Percentiles rank a stretch among this genome's conserved stretches.
phyloP scores from a whole-genome alignment of 2,329 filamentous ascomycete genomes.

The Gremmenia infestans region DNA sequence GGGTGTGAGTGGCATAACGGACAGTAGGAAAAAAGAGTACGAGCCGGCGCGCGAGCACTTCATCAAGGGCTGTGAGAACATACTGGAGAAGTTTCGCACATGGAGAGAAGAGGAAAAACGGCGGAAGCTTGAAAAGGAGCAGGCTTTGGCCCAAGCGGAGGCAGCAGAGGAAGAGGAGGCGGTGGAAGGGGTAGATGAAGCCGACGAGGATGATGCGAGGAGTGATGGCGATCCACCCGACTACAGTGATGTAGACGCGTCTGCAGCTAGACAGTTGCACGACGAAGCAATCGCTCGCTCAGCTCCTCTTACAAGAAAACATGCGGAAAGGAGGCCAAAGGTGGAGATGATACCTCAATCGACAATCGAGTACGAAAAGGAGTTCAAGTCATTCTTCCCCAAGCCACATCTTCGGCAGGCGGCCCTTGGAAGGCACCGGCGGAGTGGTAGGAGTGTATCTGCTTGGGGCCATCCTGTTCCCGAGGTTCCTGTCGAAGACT shows the following conservation, averaged over 20 bases:
- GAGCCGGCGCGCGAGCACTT: conserved; percentile 83
- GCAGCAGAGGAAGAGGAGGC: conserved; percentile 39
- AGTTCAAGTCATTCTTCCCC: conserved; percentile 82
- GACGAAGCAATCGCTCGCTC: conserved; percentile 34
- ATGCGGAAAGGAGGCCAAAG: conserved; percentile 33
- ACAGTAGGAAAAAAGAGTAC: conserved; percentile 79
- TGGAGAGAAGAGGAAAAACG: conserved; percentile 91
- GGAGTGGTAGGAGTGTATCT: conserved; percentile 62
- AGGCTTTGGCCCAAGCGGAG: conserved; percentile 45
- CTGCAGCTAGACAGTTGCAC: conserved; percentile 68
- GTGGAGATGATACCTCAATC: conserved; percentile 18
- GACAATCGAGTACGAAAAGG: conserved; percentile 39
- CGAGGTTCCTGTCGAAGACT: conserved; percentile 65
- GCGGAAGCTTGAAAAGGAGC: conserved; percentile 70
- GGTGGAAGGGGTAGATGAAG: conserved; percentile 1
- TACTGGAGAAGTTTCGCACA: conserved; percentile 79
- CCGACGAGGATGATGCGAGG: conserved; percentile 10
- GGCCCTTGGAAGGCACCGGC: conserved; percentile 67
- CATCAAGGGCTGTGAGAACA: conserved; percentile 72
- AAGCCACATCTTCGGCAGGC: conserved; percentile 68
- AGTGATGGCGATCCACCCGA: conserved; percentile 53
- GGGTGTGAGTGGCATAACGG: conserved; percentile 76
- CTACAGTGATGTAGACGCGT: conserved; percentile 65
- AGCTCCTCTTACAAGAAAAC: conserved; percentile 15
- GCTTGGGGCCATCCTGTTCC: conserved; percentile 83